phyloP scores from a whole-genome alignment of 192 early-diverging fungal genomes.

The Radiomyces spectabilis region DNA sequence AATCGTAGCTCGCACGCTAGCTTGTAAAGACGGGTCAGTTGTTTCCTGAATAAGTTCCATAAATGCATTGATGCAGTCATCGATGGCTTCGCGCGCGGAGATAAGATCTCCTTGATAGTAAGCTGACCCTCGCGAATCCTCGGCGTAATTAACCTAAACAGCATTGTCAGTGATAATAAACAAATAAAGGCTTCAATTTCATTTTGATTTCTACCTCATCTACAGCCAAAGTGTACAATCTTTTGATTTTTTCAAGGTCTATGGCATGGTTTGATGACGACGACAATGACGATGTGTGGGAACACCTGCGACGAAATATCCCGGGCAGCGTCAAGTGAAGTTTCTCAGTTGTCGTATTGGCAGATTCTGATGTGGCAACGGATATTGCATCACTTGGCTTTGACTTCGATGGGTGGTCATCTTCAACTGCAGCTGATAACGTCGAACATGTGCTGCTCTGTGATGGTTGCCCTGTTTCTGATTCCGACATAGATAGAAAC shows the following conservation, averaged over 20 bases:
- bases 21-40: no score
- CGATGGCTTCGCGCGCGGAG: slow-evolving; percentile 2
- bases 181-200: background rate
- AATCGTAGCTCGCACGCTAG: no score
- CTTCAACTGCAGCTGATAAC: no score
- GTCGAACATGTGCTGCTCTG: no score
- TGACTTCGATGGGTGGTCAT: no score
- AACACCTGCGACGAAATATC: slow-evolving; percentile 5
- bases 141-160: no score
- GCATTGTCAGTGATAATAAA: background rate
- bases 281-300: no score
- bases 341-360: slow-evolving; percentile 2
- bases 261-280: background rate
- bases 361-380: slow-evolving; percentile 1
- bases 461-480: no score
- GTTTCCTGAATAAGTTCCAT: background rate
- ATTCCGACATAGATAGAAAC: no score
- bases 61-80: slow-evolving; percentile 4
- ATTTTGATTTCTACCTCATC: slow-evolving; percentile 8
- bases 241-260: slow-evolving; percentile 2
- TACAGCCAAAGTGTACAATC: background rate
- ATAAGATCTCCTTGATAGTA: slow-evolving; percentile 9
- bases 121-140: slow-evolving; percentile 4
- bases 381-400: slow-evolving; percentile 11
- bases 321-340: slow-evolving; percentile 5